phyloP scores from a whole-genome alignment of 2,329 filamentous ascomycete genomes.

The Hymenoscyphus salicellus region DNA sequence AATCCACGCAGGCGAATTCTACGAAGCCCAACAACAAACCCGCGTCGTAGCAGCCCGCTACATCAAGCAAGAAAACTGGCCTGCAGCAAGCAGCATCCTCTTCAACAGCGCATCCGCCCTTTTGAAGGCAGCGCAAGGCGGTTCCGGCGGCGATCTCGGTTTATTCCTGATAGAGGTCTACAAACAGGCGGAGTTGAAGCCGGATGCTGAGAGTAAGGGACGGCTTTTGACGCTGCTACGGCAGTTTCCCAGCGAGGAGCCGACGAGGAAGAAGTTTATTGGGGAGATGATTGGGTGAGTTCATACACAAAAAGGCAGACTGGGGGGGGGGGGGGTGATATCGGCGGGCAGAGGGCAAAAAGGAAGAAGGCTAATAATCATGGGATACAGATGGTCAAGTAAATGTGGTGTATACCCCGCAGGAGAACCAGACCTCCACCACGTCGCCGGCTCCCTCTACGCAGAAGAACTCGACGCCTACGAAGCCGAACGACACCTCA shows the following conservation, averaged over 20 bases:
- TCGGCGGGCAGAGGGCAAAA: no score
- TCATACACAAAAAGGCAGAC: no score
- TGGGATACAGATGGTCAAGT: conserved; percentile 66
- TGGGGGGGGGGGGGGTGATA: no score
- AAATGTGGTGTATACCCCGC: conserved; percentile 84
- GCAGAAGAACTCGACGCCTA: conserved; percentile 92
- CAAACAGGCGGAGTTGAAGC: conserved; percentile 76
- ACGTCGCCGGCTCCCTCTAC: conserved; percentile 82
- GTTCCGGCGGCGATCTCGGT: conserved; percentile 86
- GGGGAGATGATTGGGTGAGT: conserved; percentile 74
- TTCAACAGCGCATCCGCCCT: conserved; percentile 80
- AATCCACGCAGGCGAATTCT: conserved; percentile 88
- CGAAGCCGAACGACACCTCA: conserved; percentile 86
- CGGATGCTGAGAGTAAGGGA: conserved; percentile 71
- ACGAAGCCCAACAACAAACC: conserved; percentile 98
- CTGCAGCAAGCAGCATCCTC: conserved; percentile 82
- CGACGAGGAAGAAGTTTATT: conserved; percentile 89
- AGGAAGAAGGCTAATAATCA: conserved; percentile 16
- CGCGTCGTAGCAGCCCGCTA: conserved; percentile 93
- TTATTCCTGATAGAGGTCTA: conserved; percentile 88
- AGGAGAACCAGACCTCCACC: conserved; percentile 91
- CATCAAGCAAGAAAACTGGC: conserved; percentile 81
- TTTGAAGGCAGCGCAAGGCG: conserved; percentile 87
- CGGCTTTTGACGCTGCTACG: conserved; percentile 74
- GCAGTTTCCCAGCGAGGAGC: conserved; percentile 78